Percentiles rank a stretch among this genome's conserved stretches.
Evolutionary conservation across 306 rosid species (phyloP).

Genomic region (Casuarina equisetifolia): DNA sequence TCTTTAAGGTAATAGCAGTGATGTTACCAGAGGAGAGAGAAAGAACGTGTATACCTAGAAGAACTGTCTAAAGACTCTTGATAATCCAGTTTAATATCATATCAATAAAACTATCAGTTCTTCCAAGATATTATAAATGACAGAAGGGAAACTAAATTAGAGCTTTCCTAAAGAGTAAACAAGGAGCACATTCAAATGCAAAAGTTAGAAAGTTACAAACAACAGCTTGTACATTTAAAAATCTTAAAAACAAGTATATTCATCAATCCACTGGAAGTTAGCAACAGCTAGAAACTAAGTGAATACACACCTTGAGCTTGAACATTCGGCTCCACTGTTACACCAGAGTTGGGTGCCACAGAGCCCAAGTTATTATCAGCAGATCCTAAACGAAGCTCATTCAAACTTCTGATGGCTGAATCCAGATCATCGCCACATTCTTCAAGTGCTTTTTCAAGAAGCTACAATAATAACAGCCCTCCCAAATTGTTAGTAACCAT

Average conservation of each 20-base stretch:
- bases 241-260: not conserved
- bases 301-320: conserved; percentile 41
- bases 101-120: not conserved
- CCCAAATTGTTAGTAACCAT: conserved; percentile 1
- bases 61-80: not conserved
- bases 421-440: conserved; percentile 74
- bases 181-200: not conserved
- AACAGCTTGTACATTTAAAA: not conserved
- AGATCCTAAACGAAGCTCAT: conserved; percentile 57
- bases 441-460: conserved; percentile 73
- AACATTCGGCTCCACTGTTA: conserved; percentile 29
- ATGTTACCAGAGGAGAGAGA: not conserved
- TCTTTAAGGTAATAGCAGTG: not conserved
- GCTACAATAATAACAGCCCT: conserved; percentile 28
- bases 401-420: conserved; percentile 73
- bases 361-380: conserved; percentile 27
- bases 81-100: not conserved
- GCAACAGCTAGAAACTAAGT: not conserved
- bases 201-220: not conserved
- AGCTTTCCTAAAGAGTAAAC: not conserved
- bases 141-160: not conserved
- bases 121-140: not conserved
- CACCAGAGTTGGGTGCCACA: conserved; percentile 32
- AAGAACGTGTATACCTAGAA: not conserved
- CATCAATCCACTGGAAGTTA: not conserved